phyloP scores from a whole-genome alignment of 371 early-diverging fungal genomes.

The Actinomortierella wolfii region DNA sequence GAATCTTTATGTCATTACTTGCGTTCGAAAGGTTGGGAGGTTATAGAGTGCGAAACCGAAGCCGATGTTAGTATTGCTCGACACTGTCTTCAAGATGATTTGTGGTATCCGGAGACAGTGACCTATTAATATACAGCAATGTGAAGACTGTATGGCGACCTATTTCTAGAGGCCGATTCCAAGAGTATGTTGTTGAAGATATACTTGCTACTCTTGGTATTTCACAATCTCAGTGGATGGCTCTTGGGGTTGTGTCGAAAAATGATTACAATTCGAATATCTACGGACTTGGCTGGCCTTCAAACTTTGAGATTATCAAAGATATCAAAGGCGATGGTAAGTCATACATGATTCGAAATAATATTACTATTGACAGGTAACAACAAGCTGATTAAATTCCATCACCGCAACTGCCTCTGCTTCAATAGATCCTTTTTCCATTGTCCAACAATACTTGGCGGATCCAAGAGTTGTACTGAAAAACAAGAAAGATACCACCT shows the following conservation, averaged over 20 bases:
- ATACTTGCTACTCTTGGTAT: constrained; percentile 6
- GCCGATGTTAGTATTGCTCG: not conserved
- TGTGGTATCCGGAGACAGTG: constrained; percentile 1
- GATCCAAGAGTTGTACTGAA: not conserved
- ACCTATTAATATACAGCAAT: not conserved
- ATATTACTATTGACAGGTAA: no score
- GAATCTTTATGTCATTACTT: no score
- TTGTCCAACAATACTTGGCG: not conserved
- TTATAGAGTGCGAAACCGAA: not conserved
- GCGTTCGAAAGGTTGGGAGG: no score
- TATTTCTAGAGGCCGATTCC: not conserved
- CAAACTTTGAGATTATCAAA: constrained; percentile 7
- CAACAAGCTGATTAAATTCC: no score
- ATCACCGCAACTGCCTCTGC: not conserved
- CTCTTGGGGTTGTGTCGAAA: constrained; percentile 6
- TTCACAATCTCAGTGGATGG: not conserved
- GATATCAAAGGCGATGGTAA: constrained; percentile 1
- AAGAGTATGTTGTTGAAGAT: no score
- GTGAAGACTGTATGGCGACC: not conserved
- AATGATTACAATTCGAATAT: constrained; percentile 11
- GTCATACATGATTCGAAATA: not conserved
- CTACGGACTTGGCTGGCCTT: not conserved
- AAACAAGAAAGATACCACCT: not conserved
- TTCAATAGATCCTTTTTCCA: not conserved
- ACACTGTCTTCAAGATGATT: not conserved